Evolutionary conservation across 2,329 filamentous ascomycete genomes (phyloP).

Genomic region (Trichoderma sp.): DNA sequence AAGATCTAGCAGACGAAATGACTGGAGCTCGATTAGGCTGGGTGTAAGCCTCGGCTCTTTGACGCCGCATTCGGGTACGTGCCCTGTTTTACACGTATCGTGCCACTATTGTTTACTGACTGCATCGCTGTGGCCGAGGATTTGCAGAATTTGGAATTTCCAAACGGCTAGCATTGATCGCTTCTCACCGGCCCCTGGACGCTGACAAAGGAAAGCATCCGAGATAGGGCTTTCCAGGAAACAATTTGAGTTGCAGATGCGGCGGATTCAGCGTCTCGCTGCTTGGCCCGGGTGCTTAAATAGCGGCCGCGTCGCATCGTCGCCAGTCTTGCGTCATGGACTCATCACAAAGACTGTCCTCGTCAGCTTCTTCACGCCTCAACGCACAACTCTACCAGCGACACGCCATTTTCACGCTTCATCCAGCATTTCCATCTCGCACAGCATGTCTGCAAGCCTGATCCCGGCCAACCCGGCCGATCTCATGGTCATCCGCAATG

Average conservation of each 20-base stretch:
- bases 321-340: not conserved
- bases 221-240: not conserved
- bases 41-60: not conserved
- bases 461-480: slow-evolving; percentile 72
- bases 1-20: not conserved
- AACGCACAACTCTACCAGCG: not conserved
- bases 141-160: not conserved
- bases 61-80: not conserved
- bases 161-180: not conserved
- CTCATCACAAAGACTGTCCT: not conserved
- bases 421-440: not conserved
- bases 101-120: too few species aligned
- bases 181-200: not conserved
- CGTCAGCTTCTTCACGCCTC: not conserved
- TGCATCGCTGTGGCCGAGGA: not conserved
- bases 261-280: too few species aligned
- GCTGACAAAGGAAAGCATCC: not conserved
- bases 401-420: not conserved
- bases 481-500: slow-evolving; percentile 86
- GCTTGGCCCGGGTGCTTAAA: not conserved
- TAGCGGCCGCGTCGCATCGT: not conserved
- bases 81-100: not conserved
- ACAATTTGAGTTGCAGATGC: not conserved
- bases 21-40: not conserved
- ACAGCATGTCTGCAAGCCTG: slow-evolving; percentile 62